These are phyloP conservation scores for Botrytis porri DNA, from an alignment of 2,329 filamentous ascomycete genomes.

Conservation along the genomic window DNA sequence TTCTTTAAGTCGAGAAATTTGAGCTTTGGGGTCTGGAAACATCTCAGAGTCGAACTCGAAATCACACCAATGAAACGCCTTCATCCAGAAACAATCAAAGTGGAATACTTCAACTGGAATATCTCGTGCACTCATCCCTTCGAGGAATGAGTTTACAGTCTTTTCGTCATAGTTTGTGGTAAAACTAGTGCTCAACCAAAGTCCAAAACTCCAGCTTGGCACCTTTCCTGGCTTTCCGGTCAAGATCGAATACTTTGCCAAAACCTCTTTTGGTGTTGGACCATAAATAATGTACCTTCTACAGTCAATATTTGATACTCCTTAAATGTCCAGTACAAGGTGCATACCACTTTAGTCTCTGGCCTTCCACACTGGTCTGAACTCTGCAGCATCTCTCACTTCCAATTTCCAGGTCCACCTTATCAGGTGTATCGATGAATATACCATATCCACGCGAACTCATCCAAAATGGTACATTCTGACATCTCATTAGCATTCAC, in stretches of 20 bases:
- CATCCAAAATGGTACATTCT: conserved; percentile 66
- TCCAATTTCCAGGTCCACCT: conserved; percentile 69
- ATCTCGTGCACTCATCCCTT: conserved; percentile 54
- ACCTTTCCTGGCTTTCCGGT: conserved; percentile 64
- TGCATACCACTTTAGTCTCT: conserved; percentile 61
- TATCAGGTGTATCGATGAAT: conserved; percentile 69
- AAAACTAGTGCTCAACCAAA: conserved; percentile 73
- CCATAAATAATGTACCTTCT: conserved; percentile 65
- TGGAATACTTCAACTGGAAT: conserved; percentile 61
- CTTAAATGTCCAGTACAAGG: background rate
- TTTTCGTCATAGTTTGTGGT: conserved; percentile 59
- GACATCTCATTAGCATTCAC: background rate
- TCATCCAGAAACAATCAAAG: conserved; percentile 63
- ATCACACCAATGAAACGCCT: conserved; percentile 63
- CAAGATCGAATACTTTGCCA: conserved; percentile 63
- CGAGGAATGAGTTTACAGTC: conserved; percentile 56
- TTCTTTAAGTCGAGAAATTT: conserved; percentile 53
- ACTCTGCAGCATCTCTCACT: conserved; percentile 70
- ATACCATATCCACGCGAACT: conserved; percentile 73
- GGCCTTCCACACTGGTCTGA: conserved; percentile 66
- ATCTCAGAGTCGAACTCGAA: conserved; percentile 56
- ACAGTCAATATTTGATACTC: background rate
- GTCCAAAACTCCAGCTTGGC: conserved; percentile 71
- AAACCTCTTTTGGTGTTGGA: conserved; percentile 66
- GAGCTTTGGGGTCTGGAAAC: conserved; percentile 57